phyloP scores from a whole-genome alignment of 306 rosid genomes.

The Castanopsis chinensis region DNA sequence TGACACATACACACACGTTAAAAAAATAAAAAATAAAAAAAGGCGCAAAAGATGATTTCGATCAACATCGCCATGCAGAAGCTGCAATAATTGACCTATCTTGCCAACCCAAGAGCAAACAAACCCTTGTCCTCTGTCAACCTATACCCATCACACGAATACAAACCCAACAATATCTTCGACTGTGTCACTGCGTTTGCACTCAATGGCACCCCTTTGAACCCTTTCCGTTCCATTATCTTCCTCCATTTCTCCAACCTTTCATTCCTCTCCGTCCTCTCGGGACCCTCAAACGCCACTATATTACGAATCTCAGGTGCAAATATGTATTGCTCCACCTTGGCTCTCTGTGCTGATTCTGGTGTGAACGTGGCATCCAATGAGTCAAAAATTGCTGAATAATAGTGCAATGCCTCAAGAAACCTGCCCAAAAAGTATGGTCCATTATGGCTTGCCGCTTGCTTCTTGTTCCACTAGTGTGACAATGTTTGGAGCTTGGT shows the following conservation, averaged over 20 bases:
- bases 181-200: slow-evolving; percentile 93
- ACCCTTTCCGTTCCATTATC: slow-evolving; percentile 84
- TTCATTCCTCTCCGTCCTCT: slow-evolving; percentile 83
- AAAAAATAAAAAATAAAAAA: neutral
- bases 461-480: slow-evolving; percentile 89
- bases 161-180: slow-evolving; percentile 72
- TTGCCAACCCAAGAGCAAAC: slow-evolving; percentile 89
- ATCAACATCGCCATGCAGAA: slow-evolving; percentile 88
- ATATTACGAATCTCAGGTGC: slow-evolving; percentile 88
- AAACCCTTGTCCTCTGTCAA: slow-evolving; percentile 81
- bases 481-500: slow-evolving; percentile 79
- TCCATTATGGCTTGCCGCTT: slow-evolving; percentile 84
- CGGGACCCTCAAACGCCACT: slow-evolving; percentile 72
- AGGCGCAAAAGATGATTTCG: neutral
- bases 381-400: slow-evolving; percentile 85
- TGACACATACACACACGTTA: neutral
- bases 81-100: slow-evolving; percentile 78
- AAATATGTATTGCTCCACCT: slow-evolving; percentile 89
- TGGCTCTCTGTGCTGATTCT: slow-evolving; percentile 77
- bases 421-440: slow-evolving; percentile 82
- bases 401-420: slow-evolving; percentile 75
- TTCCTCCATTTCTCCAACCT: slow-evolving; percentile 91
- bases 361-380: slow-evolving; percentile 81
- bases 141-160: slow-evolving; percentile 78
- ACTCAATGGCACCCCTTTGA: slow-evolving; percentile 66